Evolutionary conservation across 192 early-diverging fungal genomes (phyloP), one percentile per base, ranked within the genome.

Genomic region (Coemansia sp.): DNA sequence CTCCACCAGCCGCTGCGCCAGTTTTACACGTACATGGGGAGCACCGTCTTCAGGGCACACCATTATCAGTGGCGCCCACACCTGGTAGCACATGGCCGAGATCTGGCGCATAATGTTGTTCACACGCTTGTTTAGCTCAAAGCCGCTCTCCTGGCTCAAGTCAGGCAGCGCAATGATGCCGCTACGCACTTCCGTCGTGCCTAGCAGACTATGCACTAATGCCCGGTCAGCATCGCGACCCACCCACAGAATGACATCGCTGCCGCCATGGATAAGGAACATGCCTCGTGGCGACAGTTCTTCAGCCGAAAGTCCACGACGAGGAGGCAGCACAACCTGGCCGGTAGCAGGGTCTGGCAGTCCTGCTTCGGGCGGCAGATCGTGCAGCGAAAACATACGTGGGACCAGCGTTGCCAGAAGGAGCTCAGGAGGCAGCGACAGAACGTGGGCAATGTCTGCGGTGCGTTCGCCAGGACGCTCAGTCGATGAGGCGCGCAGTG

Each of bases 31-130:
- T 55, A 94, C 52, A 5, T 74, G 79, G 18, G 87, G 84, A 55
- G 96, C 93, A 13, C 89, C 91, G 60, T 98, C 94, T 65, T 98
- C 94, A 77, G 93, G 92, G 47, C 93, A 84, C 38, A 98, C 70
- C 65, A 90, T 91, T 16, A 92, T 59, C 16, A 85, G 80, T 3
- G 94, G 91, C 50, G 80, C 85, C 57, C 83, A 80, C 70, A 90
- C 59, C 26, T 83, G 74, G 53, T 88, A 72, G 37, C 91, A 84
- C 59, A 82, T 70, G 44, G 86, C 79, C 13, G 86, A 83, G 23
- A 92, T 70, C 44, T 85, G 87, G 23, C 81, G 81, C 61, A 98
- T 76, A 38, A 98, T 82, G 67, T 84, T 80, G 47, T 89, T 83
- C 42, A 91, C 79, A 10, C 86, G 78, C 49, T 81, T 78, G 69